Evolutionary conservation across 495 filamentous ascomycete species (phyloP).

Genomic region (Aspergillus campestris): DNA sequence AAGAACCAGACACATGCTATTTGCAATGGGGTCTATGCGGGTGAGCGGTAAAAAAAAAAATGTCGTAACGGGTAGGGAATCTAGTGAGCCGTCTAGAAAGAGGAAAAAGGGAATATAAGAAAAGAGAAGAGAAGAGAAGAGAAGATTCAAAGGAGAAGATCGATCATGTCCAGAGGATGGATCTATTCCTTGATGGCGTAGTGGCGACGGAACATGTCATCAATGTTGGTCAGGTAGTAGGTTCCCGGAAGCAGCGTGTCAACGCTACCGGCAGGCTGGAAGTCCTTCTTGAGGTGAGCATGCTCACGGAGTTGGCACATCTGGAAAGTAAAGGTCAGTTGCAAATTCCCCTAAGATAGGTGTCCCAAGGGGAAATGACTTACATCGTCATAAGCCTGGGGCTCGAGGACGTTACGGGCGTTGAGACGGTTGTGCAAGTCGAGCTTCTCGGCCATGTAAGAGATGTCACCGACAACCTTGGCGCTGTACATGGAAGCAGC

Average conservation of each 20-base stretch:
- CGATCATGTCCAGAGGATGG: slow-evolving; percentile 4
- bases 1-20: slow-evolving; percentile 14
- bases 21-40: slow-evolving; percentile 23
- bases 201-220: slow-evolving; percentile 89
- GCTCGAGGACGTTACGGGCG: slow-evolving; percentile 60
- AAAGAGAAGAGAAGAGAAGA: slow-evolving; percentile 23
- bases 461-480: slow-evolving; percentile 70
- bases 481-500: slow-evolving; percentile 85
- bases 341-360: background rate
- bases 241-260: slow-evolving; percentile 69
- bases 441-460: slow-evolving; percentile 65
- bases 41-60: slow-evolving; percentile 17
- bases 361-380: slow-evolving; percentile 15
- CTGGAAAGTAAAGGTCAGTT: slow-evolving; percentile 26
- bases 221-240: slow-evolving; percentile 85
- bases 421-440: slow-evolving; percentile 73
- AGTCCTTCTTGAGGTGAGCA: slow-evolving; percentile 90
- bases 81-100: slow-evolving; percentile 34
- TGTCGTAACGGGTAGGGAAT: slow-evolving; percentile 26
- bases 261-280: slow-evolving; percentile 65
- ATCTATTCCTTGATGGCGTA: slow-evolving; percentile 81
- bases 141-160: slow-evolving; percentile 7
- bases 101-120: slow-evolving; percentile 18
- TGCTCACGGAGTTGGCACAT: slow-evolving; percentile 92
- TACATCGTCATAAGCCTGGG: slow-evolving; percentile 81